A percentile compares a stretch with the other conserved stretches of the same genome.
Evolutionary conservation across 2,329 filamentous ascomycete genomes (phyloP).

Genomic region (Fusarium subtropicale): DNA sequence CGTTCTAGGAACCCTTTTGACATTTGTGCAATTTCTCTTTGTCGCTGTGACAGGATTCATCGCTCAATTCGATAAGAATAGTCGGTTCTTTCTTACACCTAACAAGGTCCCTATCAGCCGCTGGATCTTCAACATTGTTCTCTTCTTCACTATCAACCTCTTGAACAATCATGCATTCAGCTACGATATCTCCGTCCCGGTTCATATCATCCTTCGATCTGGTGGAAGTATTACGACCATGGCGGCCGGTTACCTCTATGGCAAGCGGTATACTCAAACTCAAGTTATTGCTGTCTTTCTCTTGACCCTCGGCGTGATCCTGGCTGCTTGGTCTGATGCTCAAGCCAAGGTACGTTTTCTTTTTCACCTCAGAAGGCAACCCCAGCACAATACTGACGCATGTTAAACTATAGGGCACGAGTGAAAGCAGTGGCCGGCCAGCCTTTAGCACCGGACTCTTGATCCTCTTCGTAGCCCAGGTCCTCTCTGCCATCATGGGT

Average conservation of each 20-base stretch:
- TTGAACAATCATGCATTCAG: constrained; percentile 98
- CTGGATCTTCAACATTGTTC: constrained; percentile 88
- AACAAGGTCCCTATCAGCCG: constrained; percentile 85
- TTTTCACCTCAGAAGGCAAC: background rate
- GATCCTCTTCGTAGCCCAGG: constrained; percentile 87
- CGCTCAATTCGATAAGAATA: constrained; percentile 76
- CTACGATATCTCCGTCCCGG: constrained; percentile 94
- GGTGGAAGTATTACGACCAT: constrained; percentile 97
- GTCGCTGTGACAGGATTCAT: constrained; percentile 83
- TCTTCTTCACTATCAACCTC: constrained; percentile 95
- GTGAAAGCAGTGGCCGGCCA: constrained; percentile 41
- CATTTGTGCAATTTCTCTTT: constrained; percentile 89
- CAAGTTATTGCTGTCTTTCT: constrained; percentile 86
- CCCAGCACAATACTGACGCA: constrained; percentile 1
- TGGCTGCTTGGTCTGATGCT: constrained; percentile 90
- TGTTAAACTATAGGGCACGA: constrained; percentile 23
- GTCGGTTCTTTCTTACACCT: constrained; percentile 77
- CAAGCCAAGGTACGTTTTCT: constrained; percentile 75
- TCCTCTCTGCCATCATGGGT: constrained; percentile 93
- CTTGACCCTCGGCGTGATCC: constrained; percentile 86
- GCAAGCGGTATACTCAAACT: constrained; percentile 82
- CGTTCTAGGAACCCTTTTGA: constrained; percentile 78
- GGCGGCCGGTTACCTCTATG: constrained; percentile 86
- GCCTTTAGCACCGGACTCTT: constrained; percentile 73
- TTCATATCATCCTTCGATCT: constrained; percentile 96